phyloP scores from a whole-genome alignment of 306 rosid species.

The Castanea mollissima region DNA sequence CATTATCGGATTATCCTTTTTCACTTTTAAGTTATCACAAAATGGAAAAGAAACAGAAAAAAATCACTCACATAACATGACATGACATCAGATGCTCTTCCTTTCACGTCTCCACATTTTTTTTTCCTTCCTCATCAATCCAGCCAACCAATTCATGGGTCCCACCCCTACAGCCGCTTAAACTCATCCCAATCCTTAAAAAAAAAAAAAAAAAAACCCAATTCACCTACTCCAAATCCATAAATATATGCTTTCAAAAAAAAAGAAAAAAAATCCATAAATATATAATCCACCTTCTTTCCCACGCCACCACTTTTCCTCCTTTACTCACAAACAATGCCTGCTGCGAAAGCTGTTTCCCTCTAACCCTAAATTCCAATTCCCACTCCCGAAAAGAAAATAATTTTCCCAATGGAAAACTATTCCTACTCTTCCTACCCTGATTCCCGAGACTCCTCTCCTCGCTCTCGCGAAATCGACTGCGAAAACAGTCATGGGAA shows the following conservation, averaged over 20 bases:
- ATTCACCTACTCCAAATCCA: neutral
- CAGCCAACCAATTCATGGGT: neutral
- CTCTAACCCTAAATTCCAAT: neutral
- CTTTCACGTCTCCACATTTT: constrained; percentile 3
- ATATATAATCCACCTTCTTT: neutral
- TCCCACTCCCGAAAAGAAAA: neutral
- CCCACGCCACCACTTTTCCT: neutral
- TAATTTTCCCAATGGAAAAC: constrained; percentile 48
- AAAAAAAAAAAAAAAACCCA: too few relatives aligned
- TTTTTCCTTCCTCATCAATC: neutral
- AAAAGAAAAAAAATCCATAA: neutral
- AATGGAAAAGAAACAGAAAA: neutral
- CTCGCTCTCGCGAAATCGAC: constrained; percentile 67
- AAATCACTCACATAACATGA: neutral
- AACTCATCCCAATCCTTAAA: too few relatives aligned
- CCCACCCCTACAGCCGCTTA: neutral
- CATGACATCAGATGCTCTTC: neutral
- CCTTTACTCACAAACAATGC: neutral
- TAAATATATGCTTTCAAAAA: too few relatives aligned
- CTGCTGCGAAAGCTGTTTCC: neutral
- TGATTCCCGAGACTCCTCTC: constrained; percentile 76
- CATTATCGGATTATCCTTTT: too few relatives aligned
- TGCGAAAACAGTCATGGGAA: constrained; percentile 55
- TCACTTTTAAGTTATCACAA: too few relatives aligned
- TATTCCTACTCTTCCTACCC: constrained; percentile 54